Evolutionary conservation across 2,329 filamentous ascomycete species (phyloP).

Genomic region (Waltergamsia citrina): DNA sequence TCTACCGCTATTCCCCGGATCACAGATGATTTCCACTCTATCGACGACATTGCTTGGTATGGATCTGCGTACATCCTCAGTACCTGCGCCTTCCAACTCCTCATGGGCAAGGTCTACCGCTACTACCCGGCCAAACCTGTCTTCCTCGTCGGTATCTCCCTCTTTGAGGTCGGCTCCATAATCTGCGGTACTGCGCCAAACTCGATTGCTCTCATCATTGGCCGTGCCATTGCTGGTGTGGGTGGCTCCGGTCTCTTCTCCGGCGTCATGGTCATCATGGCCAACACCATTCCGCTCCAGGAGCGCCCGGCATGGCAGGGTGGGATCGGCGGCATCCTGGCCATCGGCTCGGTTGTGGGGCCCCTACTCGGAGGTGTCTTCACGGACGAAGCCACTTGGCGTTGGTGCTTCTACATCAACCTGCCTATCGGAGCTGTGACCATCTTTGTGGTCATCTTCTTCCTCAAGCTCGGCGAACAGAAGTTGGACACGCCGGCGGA

Average conservation of each 20-base stretch:
- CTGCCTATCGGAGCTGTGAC: constrained; percentile 22
- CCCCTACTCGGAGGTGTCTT: constrained; percentile 13
- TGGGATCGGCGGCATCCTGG: constrained; percentile 34
- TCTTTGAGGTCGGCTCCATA: constrained; percentile 16
- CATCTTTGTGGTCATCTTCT: constrained; percentile 15
- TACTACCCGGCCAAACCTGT: constrained; percentile 36
- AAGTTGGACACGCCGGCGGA: no score
- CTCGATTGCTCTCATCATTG: constrained; percentile 19
- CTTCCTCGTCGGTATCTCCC: constrained; percentile 4
- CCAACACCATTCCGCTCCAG: constrained; percentile 1
- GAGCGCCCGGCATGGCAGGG: constrained; percentile 1
- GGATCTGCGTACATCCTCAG: constrained; percentile 51
- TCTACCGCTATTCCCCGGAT: constrained; percentile 37
- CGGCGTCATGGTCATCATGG: constrained; percentile 36
- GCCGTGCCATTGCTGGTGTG: constrained; percentile 21
- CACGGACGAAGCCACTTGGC: constrained; percentile 11
- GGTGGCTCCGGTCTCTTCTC: constrained; percentile 32
- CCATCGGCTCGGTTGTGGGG: constrained; percentile 10
- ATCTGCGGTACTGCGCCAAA: constrained; percentile 18
- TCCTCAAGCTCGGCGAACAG: constrained; percentile 16
- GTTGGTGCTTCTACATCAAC: constrained; percentile 27
- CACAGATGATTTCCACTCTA: constrained; percentile 40
- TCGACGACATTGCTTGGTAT: constrained; percentile 53
- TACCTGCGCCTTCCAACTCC: constrained; percentile 41
- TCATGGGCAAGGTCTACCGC: constrained; percentile 41